phyloP scores from a whole-genome alignment of 352 stramenopile genomes.

The Globisporangium carolinianum region DNA sequence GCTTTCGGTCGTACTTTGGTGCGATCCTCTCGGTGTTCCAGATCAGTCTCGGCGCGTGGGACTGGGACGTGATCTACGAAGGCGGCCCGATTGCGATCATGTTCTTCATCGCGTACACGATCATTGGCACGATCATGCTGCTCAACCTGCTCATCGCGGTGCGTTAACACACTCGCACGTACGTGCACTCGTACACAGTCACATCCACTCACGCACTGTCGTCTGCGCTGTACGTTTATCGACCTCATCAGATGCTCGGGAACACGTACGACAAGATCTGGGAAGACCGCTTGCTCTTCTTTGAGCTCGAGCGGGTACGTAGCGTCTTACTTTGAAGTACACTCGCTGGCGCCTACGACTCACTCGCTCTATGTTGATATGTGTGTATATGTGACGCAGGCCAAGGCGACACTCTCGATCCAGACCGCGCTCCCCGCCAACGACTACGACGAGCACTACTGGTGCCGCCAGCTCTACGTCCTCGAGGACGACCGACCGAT shows the following conservation, averaged over 20 bases:
- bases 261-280: constrained; percentile 85
- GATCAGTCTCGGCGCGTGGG: constrained; percentile 69
- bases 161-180: constrained; percentile 1
- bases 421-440: constrained; percentile 60
- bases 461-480: constrained; percentile 66
- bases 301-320: constrained; percentile 67
- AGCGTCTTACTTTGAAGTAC: neutral
- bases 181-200: too few species aligned
- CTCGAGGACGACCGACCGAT: constrained; percentile 71
- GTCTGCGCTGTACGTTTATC: neutral
- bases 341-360: neutral
- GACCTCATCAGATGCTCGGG: constrained; percentile 55
- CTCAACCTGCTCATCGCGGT: constrained; percentile 76
- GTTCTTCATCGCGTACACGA: constrained; percentile 63
- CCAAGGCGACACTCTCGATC: constrained; percentile 71
- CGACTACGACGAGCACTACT: constrained; percentile 65
- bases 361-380: too few species aligned
- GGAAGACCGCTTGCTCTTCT: constrained; percentile 76
- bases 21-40: constrained; percentile 56
- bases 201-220: neutral
- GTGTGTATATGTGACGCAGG: constrained; percentile 16
- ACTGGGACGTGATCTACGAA: constrained; percentile 69
- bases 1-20: constrained; percentile 53
- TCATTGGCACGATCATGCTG: constrained; percentile 81
- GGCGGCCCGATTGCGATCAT: constrained; percentile 59